Evolutionary conservation across 2,329 filamentous ascomycete species (phyloP).

Genomic region (Fonsecaea multimorphosa): DNA sequence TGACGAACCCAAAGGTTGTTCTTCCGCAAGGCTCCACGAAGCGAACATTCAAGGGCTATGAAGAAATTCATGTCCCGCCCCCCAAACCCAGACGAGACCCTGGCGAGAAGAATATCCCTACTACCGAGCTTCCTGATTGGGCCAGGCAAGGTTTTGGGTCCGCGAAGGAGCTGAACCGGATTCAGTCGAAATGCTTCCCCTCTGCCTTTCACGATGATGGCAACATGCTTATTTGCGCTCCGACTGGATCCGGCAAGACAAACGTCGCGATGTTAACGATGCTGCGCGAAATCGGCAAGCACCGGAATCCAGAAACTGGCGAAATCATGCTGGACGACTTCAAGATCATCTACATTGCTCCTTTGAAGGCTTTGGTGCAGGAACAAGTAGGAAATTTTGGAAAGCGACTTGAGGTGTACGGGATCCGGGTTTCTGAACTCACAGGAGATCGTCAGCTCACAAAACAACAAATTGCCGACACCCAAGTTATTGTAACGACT

Average conservation of each 20-base stretch:
- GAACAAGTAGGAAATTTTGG: slow-evolving; percentile 99
- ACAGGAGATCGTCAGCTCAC: slow-evolving; percentile 98
- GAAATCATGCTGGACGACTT: slow-evolving; percentile 95
- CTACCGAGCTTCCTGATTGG: slow-evolving; percentile 91
- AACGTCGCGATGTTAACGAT: slow-evolving; percentile 99
- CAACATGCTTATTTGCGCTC: slow-evolving; percentile 97
- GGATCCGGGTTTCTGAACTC: slow-evolving; percentile 90
- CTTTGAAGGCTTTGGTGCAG: slow-evolving; percentile 92
- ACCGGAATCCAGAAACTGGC: slow-evolving; percentile 86
- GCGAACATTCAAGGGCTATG: slow-evolving; percentile 94
- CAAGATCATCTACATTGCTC: slow-evolving; percentile 98
- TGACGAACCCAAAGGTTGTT: slow-evolving; percentile 97
- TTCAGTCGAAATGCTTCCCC: slow-evolving; percentile 92
- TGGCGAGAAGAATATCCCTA: slow-evolving; percentile 79
- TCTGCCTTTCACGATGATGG: slow-evolving; percentile 91
- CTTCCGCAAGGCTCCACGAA: slow-evolving; percentile 95
- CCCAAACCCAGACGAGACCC: slow-evolving; percentile 86
- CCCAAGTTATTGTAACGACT: slow-evolving; percentile 96
- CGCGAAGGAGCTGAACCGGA: slow-evolving; percentile 87
- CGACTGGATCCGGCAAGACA: slow-evolving; percentile 96
- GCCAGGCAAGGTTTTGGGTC: slow-evolving; percentile 83
- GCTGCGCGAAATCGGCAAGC: slow-evolving; percentile 93
- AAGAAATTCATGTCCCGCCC: slow-evolving; percentile 95
- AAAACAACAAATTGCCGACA: slow-evolving; percentile 97
- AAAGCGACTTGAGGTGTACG: slow-evolving; percentile 85